Evolutionary conservation across 108 stramenopile genomes (phyloP).

Genomic region (Cyclotella choctawhatcheeana): DNA sequence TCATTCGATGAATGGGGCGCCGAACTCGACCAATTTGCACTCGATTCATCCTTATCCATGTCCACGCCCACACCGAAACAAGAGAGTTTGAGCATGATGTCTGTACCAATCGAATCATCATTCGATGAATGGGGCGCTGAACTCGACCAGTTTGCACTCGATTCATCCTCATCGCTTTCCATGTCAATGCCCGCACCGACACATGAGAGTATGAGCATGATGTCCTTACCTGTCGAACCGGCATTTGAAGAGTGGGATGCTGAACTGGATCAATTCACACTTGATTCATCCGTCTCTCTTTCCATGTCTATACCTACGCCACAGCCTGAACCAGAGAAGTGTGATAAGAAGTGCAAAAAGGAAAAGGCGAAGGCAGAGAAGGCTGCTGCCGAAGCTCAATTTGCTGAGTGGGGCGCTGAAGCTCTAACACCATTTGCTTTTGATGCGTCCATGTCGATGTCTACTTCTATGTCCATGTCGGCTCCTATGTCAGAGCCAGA

Average conservation of each 20-base stretch:
- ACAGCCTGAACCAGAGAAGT: background rate
- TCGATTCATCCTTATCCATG: slow-evolving; percentile 4
- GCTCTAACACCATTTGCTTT: slow-evolving; percentile 4
- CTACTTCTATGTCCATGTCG: background rate
- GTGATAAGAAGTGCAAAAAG: slow-evolving; percentile 11
- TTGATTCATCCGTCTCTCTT: background rate
- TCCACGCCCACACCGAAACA: too few species aligned
- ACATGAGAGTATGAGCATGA: too few species aligned
- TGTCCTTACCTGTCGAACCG: too few species aligned
- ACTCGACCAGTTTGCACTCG: too few species aligned
- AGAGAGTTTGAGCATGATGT: too few species aligned
- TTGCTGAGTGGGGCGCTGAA: slow-evolving; percentile 9
- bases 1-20: background rate
- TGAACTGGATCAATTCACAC: background rate
- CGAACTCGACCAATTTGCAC: background rate
- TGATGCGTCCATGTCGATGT: slow-evolving; percentile 3
- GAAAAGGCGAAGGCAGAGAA: slow-evolving; percentile 4
- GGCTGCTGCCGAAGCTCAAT: background rate
- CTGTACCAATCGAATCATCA: too few species aligned
- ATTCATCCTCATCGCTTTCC: background rate
- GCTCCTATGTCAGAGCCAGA: background rate
- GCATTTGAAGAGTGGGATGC: background rate
- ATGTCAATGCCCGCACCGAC: too few species aligned
- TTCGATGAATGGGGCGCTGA: too few species aligned
- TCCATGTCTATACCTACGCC: background rate